Conservation (phyloP, 2,329 filamentous ascomycete genomes). For the Akanthomyces uredinophilus region DNA sequence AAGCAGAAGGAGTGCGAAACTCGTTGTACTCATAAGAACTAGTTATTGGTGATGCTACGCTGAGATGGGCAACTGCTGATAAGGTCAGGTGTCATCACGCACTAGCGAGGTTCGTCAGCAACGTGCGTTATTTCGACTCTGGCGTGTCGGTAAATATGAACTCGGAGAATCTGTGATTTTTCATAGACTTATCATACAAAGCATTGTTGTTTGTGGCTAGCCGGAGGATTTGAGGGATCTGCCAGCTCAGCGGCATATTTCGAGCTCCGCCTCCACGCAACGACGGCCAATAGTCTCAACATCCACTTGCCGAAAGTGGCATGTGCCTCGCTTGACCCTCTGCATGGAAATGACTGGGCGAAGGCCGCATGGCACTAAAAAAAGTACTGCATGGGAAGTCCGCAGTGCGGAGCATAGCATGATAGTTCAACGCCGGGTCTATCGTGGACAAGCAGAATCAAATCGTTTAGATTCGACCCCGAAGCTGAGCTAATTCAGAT, state of each 20-base stretch:
- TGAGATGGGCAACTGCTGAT: neutral
- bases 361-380: neutral
- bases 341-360: neutral
- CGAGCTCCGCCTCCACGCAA: neutral
- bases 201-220: neutral
- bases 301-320: constrained; percentile 4
- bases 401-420: neutral
- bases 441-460: neutral
- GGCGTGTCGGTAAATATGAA: neutral
- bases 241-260: neutral
- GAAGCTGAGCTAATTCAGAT: too few species aligned
- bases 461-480: neutral
- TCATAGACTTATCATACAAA: neutral
- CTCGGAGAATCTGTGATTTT: neutral
- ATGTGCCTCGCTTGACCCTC: neutral
- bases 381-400: neutral
- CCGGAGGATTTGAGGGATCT: neutral
- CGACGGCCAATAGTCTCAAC: neutral
- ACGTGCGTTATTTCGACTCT: neutral
- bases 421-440: neutral
- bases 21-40: neutral
- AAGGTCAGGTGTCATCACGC: neutral
- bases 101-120: neutral
- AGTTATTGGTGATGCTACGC: neutral
- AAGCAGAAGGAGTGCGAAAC: neutral